Evolutionary conservation across 345 rosid species (phyloP), one percentile per base, ranked within the genome.

Genomic region (Psidium guajava): DNA sequence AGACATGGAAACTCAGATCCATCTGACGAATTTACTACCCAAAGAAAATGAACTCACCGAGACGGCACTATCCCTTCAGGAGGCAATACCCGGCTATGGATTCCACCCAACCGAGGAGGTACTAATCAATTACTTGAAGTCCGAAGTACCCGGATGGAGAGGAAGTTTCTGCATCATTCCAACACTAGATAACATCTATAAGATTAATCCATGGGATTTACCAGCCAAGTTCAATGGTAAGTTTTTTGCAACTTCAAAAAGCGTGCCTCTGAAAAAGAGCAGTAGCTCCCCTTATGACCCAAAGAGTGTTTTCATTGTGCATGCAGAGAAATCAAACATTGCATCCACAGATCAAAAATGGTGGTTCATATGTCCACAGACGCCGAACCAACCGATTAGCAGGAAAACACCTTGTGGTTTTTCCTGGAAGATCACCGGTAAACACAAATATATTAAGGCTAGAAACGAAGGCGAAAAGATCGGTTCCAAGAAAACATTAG

Each of bases 331-430:
- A 47, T 85, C 86, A 0, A 11, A 8, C 51, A 1, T 85, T 54
- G n/a, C 49, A 50, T 42, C 73, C 21, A 32, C 20, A 69, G 47
- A 69, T 69, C 73, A 6, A 54, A 54, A 77, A 52, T 85, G 83
- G 54, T 85, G 86, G 86, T 85, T 85, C 73, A 74, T 85, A 82
- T 75, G 73, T 54, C 82, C 80, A 61, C 82, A 85, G 86, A 42
- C 13, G 55, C 47, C 8, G 77, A 36, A 0, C 44, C 86, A 27
- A 42, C 55, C 36, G 82, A 50, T 24, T 28, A 57, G 28, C 24
- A 75, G 86, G 54, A 74, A 59, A 0, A 77, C 83, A 10, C 44
- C 24, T 3, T 59, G 82, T 24, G 86, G 86, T 21, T 75, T 10
- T 32, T 69, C 77, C 49, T 85, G 86, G 86, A 85, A 77, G 52